A percentile compares a stretch with the other conserved stretches of the same genome.
These are phyloP conservation scores for Conringia planisiliqua DNA, from an alignment of 345 rosid genomes.

Conservation along the genomic window DNA sequence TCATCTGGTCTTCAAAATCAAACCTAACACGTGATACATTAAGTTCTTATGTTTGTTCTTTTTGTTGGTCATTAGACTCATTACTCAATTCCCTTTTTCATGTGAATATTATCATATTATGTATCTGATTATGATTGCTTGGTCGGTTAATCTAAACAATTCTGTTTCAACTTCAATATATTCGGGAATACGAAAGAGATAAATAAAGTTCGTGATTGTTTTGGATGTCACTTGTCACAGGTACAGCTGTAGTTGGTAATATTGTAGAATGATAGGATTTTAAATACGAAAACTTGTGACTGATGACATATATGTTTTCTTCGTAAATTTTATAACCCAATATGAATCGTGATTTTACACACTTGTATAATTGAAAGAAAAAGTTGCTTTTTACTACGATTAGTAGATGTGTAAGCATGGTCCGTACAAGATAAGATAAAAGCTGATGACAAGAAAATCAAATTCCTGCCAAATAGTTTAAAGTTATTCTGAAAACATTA, in stretches of 20 bases:
- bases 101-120: neutral
- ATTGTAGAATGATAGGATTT: neutral
- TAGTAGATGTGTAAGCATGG: conserved; percentile 3
- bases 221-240: neutral
- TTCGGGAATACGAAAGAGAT: neutral
- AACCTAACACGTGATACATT: conserved; percentile 29
- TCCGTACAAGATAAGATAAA: conserved; percentile 1
- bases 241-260: neutral
- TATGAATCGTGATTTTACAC: neutral
- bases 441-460: conserved; percentile 1
- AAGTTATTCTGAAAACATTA: neutral
- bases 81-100: conserved; percentile 8
- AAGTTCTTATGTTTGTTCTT: conserved; percentile 26
- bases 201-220: neutral
- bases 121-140: neutral
- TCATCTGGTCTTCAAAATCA: conserved; percentile 27
- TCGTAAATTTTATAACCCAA: neutral
- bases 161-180: neutral
- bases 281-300: neutral
- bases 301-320: neutral
- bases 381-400: neutral
- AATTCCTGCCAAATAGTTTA: neutral
- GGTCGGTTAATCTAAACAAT: conserved; percentile 2
- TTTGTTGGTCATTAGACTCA: neutral
- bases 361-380: neutral